A percentile compares a stretch with the other conserved stretches of the same genome.
These are phyloP conservation scores for Hypomontagnella monticulosa DNA, from an alignment of 495 filamentous ascomycete species.

Conservation along the genomic window DNA sequence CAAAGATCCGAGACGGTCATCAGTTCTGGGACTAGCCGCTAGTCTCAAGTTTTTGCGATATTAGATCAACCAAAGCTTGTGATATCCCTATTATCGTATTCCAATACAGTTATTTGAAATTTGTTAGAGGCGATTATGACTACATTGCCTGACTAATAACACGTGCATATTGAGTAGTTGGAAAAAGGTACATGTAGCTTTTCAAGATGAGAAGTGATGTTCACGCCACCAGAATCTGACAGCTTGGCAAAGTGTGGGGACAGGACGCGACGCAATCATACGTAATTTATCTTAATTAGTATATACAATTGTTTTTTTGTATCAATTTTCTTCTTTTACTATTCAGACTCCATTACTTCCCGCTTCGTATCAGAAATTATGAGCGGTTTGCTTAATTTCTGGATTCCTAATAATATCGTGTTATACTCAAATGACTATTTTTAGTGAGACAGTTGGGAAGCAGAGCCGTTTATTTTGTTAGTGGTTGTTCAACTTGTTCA, in stretches of 20 bases:
- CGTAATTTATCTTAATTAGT: too few species aligned
- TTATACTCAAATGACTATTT: too few species aligned
- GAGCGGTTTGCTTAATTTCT: too few species aligned
- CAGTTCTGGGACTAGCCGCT: constrained; percentile 33
- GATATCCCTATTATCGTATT: background rate
- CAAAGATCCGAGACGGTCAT: constrained; percentile 42
- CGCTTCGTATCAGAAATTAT: background rate
- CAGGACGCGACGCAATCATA: background rate
- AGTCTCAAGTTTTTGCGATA: constrained; percentile 2
- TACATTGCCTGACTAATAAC: background rate
- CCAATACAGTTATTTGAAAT: background rate
- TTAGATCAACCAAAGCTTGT: background rate
- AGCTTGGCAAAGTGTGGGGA: constrained; percentile 31
- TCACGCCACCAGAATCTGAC: constrained; percentile 23
- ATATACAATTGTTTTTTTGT: too few species aligned
- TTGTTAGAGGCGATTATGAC: background rate
- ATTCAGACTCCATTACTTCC: constrained; percentile 6
- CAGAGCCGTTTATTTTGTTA: too few species aligned
- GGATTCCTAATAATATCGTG: too few species aligned
- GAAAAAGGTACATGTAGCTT: background rate
- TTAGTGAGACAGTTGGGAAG: too few species aligned
- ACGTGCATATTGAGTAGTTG: background rate
- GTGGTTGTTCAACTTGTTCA: background rate
- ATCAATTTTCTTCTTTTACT: background rate
- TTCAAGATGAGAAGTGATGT: constrained; percentile 16